phyloP scores from a whole-genome alignment of 768 basidiomycete genomes.

The Tulasnella sp. region DNA sequence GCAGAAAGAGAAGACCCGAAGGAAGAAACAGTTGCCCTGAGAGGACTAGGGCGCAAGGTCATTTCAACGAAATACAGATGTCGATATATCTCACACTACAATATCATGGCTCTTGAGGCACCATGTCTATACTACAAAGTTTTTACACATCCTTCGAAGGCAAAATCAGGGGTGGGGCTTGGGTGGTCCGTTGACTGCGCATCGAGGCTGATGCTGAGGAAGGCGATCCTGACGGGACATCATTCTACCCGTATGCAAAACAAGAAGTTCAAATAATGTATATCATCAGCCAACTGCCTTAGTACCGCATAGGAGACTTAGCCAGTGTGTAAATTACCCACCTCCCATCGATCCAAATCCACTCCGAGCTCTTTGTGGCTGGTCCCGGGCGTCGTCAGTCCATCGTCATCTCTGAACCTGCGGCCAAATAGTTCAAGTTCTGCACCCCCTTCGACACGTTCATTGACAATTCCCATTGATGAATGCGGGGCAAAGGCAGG shows the following conservation, averaged over 20 bases:
- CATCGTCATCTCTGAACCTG: neutral
- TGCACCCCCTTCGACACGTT: neutral
- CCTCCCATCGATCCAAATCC: slow-evolving; percentile 7
- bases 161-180: too few relatives aligned
- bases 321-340: neutral
- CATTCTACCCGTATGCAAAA: neutral
- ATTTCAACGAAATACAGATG: neutral
- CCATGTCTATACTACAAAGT: too few relatives aligned
- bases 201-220: neutral
- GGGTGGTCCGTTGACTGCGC: neutral
- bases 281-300: neutral
- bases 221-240: neutral
- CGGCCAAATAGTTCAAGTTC: neutral
- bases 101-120: too few relatives aligned
- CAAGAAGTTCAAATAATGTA: neutral
- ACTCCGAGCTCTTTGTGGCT: neutral
- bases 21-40: too few relatives aligned
- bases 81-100: too few relatives aligned
- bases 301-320: neutral
- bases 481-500: neutral
- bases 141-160: too few relatives aligned
- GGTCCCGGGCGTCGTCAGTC: neutral
- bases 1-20: too few relatives aligned
- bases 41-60: too few relatives aligned
- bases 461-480: neutral